Base-by-base conservation (phyloP, 2,329 filamentous ascomycete species). In the Sarocladiaceae sp. region DNA sequence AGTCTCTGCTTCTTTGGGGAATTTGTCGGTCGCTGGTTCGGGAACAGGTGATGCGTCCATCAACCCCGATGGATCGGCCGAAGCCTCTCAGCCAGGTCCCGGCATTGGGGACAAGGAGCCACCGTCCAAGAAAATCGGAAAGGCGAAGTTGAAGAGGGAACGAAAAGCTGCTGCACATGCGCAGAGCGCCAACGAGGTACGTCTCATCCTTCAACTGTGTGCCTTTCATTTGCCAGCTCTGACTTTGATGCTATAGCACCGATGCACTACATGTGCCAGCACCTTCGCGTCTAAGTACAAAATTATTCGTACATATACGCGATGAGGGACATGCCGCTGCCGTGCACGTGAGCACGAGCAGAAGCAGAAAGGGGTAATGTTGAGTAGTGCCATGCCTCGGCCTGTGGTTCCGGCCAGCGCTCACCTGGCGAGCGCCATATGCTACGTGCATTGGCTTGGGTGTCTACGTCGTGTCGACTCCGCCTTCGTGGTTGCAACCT, bases 281-380 rank as follows among this genome's bases (percentile, higher is more conserved):
- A 56, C 54, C 1, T 82, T 80, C 52, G 57, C 80, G 0, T 90
- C 86, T 1, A 86, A 83, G 58, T n/a, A 87, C 81, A 5, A 84
- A 83, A 58, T 69, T 95, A 17, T 93, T 93, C 64, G 73, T 79
- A 50, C 90, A 95, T 66, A 76, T 94, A 53, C 80, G 82, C 56
- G 78, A 84, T 10, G 69, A 80, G 17, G 71, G 71, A 10, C 88
- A 94, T 70, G 87, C 85, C 5, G 79, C 82, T 26, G 72, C 73
- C 2, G 64, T 72, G 23, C 25, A 58, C 22, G 53, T 52, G 31
- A 20, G 56, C 7, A 44, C 51, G 39, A 67, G 36, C 3, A 54
- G 62, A 3, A 57, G 59, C 29, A 73, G 68, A 57, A 75, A 70
- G 54, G 69, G 69, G 55, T 71, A 68, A 10, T 28, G 44, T 17